A percentile compares a stretch with the other conserved stretches of the same genome.
phyloP scores from a whole-genome alignment of 495 filamentous ascomycete species.

The Recurvomyces mirabilis region DNA sequence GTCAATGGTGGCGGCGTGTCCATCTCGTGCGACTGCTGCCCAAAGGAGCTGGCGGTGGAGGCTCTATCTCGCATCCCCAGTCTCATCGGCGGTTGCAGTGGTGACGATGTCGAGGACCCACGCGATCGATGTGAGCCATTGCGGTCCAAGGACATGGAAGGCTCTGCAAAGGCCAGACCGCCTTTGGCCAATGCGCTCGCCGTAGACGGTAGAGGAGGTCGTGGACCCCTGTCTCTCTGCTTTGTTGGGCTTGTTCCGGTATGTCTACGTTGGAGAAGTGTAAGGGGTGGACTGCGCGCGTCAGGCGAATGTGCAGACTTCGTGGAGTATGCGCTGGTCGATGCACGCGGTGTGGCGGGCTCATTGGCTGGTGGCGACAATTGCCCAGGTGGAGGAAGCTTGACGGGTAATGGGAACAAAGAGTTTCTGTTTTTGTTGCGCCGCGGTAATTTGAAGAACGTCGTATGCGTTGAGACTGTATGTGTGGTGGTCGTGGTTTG shows the following conservation, averaged over 20 bases:
- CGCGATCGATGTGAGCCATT: slow-evolving; percentile 56
- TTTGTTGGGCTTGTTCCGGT: slow-evolving; percentile 23
- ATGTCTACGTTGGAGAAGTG: slow-evolving; percentile 17
- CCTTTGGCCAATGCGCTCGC: slow-evolving; percentile 38
- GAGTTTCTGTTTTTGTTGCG: slow-evolving; percentile 71
- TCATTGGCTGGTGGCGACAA: slow-evolving; percentile 23
- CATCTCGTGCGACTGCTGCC: slow-evolving; percentile 44
- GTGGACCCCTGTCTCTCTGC: slow-evolving; percentile 24
- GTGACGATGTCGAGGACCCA: slow-evolving; percentile 64
- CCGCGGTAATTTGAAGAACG: slow-evolving; percentile 71
- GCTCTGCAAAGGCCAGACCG: slow-evolving; percentile 29
- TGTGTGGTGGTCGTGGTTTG: slow-evolving; percentile 54
- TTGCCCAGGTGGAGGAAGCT: slow-evolving; percentile 30
- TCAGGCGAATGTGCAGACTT: slow-evolving; percentile 25
- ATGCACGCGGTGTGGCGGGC: slow-evolving; percentile 41
- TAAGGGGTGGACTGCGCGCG: slow-evolving; percentile 24
- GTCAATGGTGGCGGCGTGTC: slow-evolving; percentile 46
- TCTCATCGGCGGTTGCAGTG: slow-evolving; percentile 39
- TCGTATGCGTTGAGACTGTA: slow-evolving; percentile 52
- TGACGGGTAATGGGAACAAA: slow-evolving; percentile 79
- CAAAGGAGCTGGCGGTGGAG: slow-evolving; percentile 73
- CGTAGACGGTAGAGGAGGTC: slow-evolving; percentile 27
- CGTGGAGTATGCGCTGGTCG: slow-evolving; percentile 31
- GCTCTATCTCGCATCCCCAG: slow-evolving; percentile 58
- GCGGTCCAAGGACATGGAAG: slow-evolving; percentile 38